Evolutionary conservation across 306 rosid genomes (phyloP), one percentile per base, ranked within the genome.

Genomic region (Phaseolus lunatus): DNA sequence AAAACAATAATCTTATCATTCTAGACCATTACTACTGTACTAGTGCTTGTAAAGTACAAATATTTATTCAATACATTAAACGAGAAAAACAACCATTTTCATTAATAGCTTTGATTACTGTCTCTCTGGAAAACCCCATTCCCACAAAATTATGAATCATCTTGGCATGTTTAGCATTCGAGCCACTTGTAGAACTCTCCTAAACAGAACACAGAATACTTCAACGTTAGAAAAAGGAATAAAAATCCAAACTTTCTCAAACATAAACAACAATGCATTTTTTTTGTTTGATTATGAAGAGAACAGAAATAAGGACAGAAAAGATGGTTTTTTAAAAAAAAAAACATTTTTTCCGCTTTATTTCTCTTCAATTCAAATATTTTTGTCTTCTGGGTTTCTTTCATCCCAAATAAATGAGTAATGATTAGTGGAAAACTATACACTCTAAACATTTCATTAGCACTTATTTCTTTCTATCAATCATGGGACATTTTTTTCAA

Each of bases 41-140:
- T 8, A 7, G 5, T 18, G 67, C 19, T 13, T 5, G 13, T 63
- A 10, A 56, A 56, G 16, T 12, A 43, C 3, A 12, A 39, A 29
- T 68, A 16, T 1, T 68, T 29, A 20, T 27, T 44, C 9, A 69
- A 57, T 22, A 69, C 41, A 43, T 69, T 13, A 45, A 16, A 31
- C 18, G 43, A 14, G 77, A 70, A 78, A 45, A 29, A 58, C 54
- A 69, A 78, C 65, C 80, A 67, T 47, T 29, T 37, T 57, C 53
- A 1, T 48, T 63, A 41, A 70, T 43, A 64, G 72, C 81, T 71
- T 73, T 77, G 43, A 72, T 47, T 53, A 77, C 66, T 53, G 35
- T 16, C 57, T 61, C 66, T 62, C n/a, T 50, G 29, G 78, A 49
- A 79, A 79, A 79, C 43, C 83, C 83, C 83, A 79, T 79, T 62